A percentile compares a stretch with the other conserved stretches of the same genome.
These are phyloP conservation scores for Bonia amplexicaulis DNA, from an alignment of 176 grass and related monocot species.

Conservation along the genomic window DNA sequence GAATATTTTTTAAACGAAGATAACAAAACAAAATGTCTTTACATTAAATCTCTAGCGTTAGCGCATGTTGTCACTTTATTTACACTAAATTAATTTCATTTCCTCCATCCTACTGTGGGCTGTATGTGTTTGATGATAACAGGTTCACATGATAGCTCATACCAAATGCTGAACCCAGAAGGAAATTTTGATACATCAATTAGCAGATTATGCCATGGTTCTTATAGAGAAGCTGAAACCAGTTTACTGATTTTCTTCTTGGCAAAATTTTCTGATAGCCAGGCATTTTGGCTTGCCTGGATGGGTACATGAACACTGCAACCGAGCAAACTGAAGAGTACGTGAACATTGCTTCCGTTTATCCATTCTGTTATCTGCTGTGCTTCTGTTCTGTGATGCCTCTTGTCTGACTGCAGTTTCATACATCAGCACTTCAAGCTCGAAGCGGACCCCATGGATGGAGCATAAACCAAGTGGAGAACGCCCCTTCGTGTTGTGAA, in stretches of 20 bases:
- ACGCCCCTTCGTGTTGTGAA: neutral
- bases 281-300: constrained; percentile 72
- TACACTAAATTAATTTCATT: neutral
- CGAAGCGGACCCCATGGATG: constrained; percentile 54
- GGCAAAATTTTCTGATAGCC: neutral
- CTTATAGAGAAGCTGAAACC: neutral
- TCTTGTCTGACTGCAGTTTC: constrained; percentile 52
- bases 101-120: neutral
- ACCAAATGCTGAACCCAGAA: neutral
- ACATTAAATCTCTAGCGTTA: neutral
- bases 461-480: constrained; percentile 25
- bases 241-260: neutral
- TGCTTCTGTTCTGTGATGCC: neutral
- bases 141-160: neutral
- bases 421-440: constrained; percentile 44
- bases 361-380: neutral
- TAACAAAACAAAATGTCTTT: neutral
- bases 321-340: constrained; percentile 89
- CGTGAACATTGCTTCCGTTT: constrained; percentile 13
- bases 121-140: neutral
- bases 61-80: neutral
- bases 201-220: neutral
- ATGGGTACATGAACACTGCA: constrained; percentile 82
- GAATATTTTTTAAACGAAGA: neutral
- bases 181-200: neutral